Base-by-base conservation (phyloP, 495 filamentous ascomycete genomes). In the Xylaria venustula region DNA sequence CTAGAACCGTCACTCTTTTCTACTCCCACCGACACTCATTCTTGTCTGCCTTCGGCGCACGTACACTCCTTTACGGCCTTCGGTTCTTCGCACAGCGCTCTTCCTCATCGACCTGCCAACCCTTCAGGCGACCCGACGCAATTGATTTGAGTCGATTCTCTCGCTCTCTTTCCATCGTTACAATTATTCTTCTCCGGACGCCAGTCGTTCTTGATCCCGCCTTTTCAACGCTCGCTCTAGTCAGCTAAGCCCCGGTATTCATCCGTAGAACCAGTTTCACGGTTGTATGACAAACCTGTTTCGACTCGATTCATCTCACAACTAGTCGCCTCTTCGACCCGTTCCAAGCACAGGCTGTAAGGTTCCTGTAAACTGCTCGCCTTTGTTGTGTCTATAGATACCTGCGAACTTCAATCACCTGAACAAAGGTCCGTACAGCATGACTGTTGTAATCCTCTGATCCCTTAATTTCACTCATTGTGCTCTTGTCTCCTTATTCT, bases 31-130 rank as follows among this genome's bases (percentile, higher is more conserved):
- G 62, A 8, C 69, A 66, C 69, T 71, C 67, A 23, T 66, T 71
- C 41, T 25, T 49, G 64, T 67, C 28, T 61, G 63, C 63, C 51
- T 69, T 52, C 22, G 66, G 58, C 67, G 56, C 58, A 61, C 69
- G 69, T 74, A 70, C 79, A 72, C 71, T 81, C 79, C 69, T 73
- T 74, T 58, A 64, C 67, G 67, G 62, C 60, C 62, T 52, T 45
- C 56, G 62, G 58, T 46, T 52, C 63, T n/a, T 42, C 66, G 52
- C 63, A 64, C 59, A 58, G 59, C 53, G 54, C 61, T n/a, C n/a
- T n/a, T n/a, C 47, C 50, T 54, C 41, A 42, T 50, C 48, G 50
- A 53, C 55, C 41, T 41, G 45, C 58, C 63, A 36, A 58, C 23
- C 54, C 54, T 37, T 49, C 44, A 25, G 60, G 54, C 30, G 28